A percentile compares a stretch with the other conserved stretches of the same genome.
Evolutionary conservation across 1,284 basidiomycete genomes (phyloP).

Genomic region (Marasmius oreades): DNA sequence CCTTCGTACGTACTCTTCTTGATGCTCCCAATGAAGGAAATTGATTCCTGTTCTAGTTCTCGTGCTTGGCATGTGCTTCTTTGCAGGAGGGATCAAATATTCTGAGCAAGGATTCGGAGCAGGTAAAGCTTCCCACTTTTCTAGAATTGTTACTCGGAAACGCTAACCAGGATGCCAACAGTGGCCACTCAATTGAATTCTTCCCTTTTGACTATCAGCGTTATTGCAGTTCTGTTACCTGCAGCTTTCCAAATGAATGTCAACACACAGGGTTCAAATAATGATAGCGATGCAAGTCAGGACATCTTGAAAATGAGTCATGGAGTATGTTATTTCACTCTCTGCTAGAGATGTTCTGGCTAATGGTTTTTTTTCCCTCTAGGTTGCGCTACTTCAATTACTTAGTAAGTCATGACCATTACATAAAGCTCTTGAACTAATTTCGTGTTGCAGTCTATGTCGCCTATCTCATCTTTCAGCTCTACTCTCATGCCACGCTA

Average conservation of each 20-base stretch:
- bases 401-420: conserved; percentile 49
- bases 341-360: background rate
- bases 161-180: conserved; percentile 21
- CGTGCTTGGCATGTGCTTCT: conserved; percentile 82
- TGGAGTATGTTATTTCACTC: conserved; percentile 49
- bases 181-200: conserved; percentile 80
- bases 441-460: conserved; percentile 49
- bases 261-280: conserved; percentile 18
- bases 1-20: conserved; percentile 43
- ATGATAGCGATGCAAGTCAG: conserved; percentile 27
- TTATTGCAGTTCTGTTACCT: conserved; percentile 79
- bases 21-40: background rate
- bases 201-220: conserved; percentile 74
- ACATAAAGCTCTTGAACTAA: background rate
- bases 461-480: conserved; percentile 80
- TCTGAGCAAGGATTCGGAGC: conserved; percentile 73
- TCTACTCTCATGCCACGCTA: conserved; percentile 78
- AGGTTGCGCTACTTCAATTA: conserved; percentile 78
- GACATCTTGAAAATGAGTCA: conserved; percentile 75
- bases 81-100: conserved; percentile 65
- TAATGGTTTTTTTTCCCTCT: conserved; percentile 11
- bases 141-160: background rate
- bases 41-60: conserved; percentile 47
- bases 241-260: conserved; percentile 55
- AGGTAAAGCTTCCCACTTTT: conserved; percentile 37